Conservation (phyloP, 805 yeast species). For the Candida parachauliodes region DNA sequence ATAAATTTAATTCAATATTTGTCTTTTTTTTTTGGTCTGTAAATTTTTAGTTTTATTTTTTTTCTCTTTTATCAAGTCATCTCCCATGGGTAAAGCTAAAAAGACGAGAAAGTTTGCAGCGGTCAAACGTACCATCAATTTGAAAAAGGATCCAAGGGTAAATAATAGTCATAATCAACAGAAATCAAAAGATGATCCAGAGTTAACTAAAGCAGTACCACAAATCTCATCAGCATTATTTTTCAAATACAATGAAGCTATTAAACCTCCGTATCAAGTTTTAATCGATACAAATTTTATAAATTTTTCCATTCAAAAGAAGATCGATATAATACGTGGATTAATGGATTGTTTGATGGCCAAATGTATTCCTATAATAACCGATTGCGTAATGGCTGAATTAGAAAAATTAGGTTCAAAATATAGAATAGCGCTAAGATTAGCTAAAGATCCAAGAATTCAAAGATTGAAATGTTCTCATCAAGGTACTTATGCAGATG, state of each 20-base stretch:
- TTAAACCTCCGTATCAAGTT: constrained; percentile 97
- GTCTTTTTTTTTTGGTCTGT: background rate
- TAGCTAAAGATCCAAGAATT: constrained; percentile 93
- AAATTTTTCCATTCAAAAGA: constrained; percentile 94
- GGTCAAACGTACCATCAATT: constrained; percentile 74
- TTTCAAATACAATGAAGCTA: constrained; percentile 89
- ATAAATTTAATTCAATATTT: background rate
- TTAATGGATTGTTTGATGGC: constrained; percentile 96
- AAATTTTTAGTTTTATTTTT: background rate
- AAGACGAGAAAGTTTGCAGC: constrained; percentile 96
- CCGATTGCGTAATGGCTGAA: constrained; percentile 98
- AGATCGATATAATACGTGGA: constrained; percentile 90
- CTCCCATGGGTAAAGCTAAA: constrained; percentile 88
- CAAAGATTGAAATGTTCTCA: constrained; percentile 85
- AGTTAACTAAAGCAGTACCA: constrained; percentile 54
- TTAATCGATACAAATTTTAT: constrained; percentile 95
- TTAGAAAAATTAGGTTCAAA: constrained; percentile 93
- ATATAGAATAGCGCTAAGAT: constrained; percentile 84
- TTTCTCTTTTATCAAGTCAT: constrained; percentile 1
- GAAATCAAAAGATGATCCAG: constrained; percentile 52
- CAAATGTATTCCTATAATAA: constrained; percentile 89
- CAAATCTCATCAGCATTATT: constrained; percentile 95
- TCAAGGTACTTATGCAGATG: constrained; percentile 97
- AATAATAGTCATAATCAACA: constrained; percentile 37
- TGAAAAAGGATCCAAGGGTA: constrained; percentile 62